phyloP scores from a whole-genome alignment of 2,329 filamentous ascomycete genomes.

The Trichoderma oligosporum region DNA sequence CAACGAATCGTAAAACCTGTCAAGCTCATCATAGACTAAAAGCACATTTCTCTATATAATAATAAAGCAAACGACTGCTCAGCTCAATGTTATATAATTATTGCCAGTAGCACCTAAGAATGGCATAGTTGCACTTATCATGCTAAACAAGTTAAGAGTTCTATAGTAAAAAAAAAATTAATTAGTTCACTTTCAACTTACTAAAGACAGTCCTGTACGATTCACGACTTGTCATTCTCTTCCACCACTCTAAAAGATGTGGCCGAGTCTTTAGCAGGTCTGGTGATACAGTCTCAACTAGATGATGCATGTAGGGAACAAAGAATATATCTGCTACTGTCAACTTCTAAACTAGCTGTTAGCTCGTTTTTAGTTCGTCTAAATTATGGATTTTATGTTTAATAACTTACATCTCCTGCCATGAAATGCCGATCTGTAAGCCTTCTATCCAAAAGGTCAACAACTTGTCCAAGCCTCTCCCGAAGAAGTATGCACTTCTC shows the following conservation, averaged over 20 bases:
- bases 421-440: neutral
- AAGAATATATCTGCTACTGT: neutral
- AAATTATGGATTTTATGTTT: too few species aligned
- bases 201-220: neutral
- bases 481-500: neutral
- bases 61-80: too few species aligned
- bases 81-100: too few species aligned
- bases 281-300: neutral
- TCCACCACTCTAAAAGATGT: neutral
- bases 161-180: neutral
- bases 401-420: conserved; percentile 4
- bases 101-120: too few species aligned
- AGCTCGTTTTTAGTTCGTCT: neutral
- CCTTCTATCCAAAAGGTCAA: neutral
- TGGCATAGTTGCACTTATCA: too few species aligned
- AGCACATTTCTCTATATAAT: too few species aligned
- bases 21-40: too few species aligned
- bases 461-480: neutral
- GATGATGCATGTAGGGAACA: conserved; percentile 2
- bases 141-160: too few species aligned
- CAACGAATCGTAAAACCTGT: too few species aligned
- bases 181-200: neutral
- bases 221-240: neutral
- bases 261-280: neutral
- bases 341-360: neutral